Conservation (phyloP, 805 yeast species). For the Candida orba region DNA sequence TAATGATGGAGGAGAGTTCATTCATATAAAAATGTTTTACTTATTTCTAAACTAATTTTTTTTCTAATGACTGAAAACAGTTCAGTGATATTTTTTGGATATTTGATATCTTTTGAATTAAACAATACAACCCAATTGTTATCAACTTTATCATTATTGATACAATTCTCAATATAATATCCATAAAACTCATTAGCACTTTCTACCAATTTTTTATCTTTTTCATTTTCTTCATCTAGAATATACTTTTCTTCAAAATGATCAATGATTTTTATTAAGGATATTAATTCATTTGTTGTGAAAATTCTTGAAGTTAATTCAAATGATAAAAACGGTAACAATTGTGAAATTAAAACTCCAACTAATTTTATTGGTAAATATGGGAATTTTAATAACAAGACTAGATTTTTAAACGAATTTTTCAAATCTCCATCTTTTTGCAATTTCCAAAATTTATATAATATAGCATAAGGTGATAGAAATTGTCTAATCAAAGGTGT, state of each 20-base stretch:
- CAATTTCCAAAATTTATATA: constrained; percentile 41
- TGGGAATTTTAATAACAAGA: constrained; percentile 38
- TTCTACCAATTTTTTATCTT: constrained; percentile 6
- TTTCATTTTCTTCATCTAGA: constrained; percentile 1
- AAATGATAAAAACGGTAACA: constrained; percentile 34
- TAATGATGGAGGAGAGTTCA: not conserved
- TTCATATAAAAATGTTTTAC: constrained; percentile 17
- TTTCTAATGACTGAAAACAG: constrained; percentile 18
- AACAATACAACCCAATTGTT: constrained; percentile 18
- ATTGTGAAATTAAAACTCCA: constrained; percentile 43
- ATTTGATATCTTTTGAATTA: constrained; percentile 11
- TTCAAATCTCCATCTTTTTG: constrained; percentile 22
- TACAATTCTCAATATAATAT: constrained; percentile 8
- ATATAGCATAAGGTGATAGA: constrained; percentile 63
- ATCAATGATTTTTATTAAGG: constrained; percentile 17
- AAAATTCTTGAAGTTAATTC: constrained; percentile 17
- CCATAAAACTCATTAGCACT: constrained; percentile 19
- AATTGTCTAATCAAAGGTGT: constrained; percentile 61
- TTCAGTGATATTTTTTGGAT: constrained; percentile 13
- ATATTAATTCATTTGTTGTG: constrained; percentile 14
- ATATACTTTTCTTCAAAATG: constrained; percentile 13
- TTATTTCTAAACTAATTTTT: constrained; percentile 19
- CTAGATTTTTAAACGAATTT: constrained; percentile 26
- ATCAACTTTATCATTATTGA: not conserved
- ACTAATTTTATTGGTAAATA: constrained; percentile 46